Evolutionary conservation across 768 basidiomycete species (phyloP).

Genomic region (Leucocoprinus leucothites): DNA sequence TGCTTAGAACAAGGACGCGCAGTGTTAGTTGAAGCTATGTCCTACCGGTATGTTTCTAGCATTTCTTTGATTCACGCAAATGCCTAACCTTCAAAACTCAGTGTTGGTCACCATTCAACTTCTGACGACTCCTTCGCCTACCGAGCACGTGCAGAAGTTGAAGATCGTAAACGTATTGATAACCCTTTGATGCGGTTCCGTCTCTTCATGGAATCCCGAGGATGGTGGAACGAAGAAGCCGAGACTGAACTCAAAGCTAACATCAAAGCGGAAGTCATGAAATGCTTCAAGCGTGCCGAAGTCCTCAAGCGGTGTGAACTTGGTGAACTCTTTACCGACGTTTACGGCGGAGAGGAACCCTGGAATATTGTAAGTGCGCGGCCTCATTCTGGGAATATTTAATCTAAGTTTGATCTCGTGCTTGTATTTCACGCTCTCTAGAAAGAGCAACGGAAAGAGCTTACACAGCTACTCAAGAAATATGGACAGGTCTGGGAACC

Average conservation of each 20-base stretch:
- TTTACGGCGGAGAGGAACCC: slow-evolving; percentile 82
- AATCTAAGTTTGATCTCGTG: background rate
- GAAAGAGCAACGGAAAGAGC: slow-evolving; percentile 83
- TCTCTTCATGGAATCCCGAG: slow-evolving; percentile 75
- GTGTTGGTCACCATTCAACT: slow-evolving; percentile 92
- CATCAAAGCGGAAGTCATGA: slow-evolving; percentile 72
- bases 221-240: slow-evolving; percentile 80
- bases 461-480: slow-evolving; percentile 70
- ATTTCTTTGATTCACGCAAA: background rate
- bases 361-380: slow-evolving; percentile 69
- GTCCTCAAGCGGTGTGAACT: slow-evolving; percentile 63
- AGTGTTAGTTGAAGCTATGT: slow-evolving; percentile 88
- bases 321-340: slow-evolving; percentile 81
- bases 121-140: slow-evolving; percentile 97
- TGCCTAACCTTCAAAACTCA: slow-evolving; percentile 20
- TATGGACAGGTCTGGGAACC: slow-evolving; percentile 87
- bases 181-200: slow-evolving; percentile 86
- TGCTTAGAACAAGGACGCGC: slow-evolving; percentile 79
- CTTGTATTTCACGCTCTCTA: slow-evolving; percentile 24
- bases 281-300: slow-evolving; percentile 78
- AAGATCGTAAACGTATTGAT: slow-evolving; percentile 87
- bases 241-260: slow-evolving; percentile 70
- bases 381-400: background rate
- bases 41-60: slow-evolving; percentile 60
- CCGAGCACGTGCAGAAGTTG: slow-evolving; percentile 84